phyloP scores from a whole-genome alignment of 2,329 filamentous ascomycete genomes.

The Penicillium sp. region DNA sequence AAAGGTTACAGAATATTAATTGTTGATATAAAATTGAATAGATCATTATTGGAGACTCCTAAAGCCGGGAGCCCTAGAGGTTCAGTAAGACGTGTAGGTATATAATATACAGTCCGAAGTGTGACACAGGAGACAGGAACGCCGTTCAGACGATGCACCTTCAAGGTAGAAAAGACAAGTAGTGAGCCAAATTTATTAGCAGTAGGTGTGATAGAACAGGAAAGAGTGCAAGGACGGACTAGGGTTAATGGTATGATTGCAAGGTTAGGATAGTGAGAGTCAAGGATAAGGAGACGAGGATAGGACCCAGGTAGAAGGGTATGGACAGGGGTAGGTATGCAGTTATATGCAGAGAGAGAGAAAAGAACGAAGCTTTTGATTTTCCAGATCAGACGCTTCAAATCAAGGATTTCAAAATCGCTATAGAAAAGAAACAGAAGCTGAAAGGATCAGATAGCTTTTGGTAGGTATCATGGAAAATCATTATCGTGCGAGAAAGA shows the following conservation, averaged over 20 bases:
- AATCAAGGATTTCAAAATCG: constrained; percentile 5
- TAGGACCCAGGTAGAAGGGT: neutral
- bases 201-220: neutral
- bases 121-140: constrained; percentile 1
- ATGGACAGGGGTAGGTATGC: neutral
- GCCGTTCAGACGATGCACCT: constrained; percentile 10
- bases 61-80: neutral
- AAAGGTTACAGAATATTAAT: neutral
- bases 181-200: neutral
- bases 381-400: constrained; percentile 3
- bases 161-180: neutral
- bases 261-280: neutral
- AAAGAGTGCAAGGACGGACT: constrained; percentile 2
- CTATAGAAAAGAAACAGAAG: constrained; percentile 8
- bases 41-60: neutral
- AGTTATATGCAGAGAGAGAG: neutral
- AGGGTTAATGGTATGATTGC: neutral
- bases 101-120: constrained; percentile 1
- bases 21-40: neutral
- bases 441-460: constrained; percentile 7
- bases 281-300: neutral
- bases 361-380: neutral
- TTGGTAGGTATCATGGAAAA: constrained; percentile 19
- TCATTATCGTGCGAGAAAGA: constrained; percentile 18
- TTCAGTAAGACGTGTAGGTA: neutral